Percentiles rank a stretch among this genome's conserved stretches.
phyloP scores from a whole-genome alignment of 805 yeast species.

The Wickerhamomyces canadensis region DNA sequence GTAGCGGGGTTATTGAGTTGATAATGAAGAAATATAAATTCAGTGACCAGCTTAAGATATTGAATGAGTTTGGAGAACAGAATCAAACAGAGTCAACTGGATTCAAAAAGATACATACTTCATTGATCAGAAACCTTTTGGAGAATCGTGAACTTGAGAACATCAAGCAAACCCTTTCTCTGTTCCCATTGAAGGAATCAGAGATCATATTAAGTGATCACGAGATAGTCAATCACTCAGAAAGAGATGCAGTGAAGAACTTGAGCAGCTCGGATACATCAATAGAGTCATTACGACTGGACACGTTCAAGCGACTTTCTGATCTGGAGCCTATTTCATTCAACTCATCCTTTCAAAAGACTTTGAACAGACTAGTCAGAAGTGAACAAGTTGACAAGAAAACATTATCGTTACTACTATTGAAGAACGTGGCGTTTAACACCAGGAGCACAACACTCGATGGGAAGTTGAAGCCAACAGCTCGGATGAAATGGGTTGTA shows the following conservation, averaged over 20 bases:
- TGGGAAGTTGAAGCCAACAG: conserved; percentile 4
- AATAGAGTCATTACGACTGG: background rate
- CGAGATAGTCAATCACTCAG: too few species aligned
- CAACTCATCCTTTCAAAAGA: conserved; percentile 3
- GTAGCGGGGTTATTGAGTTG: too few species aligned
- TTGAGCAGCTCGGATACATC: background rate
- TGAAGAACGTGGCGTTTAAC: conserved; percentile 3
- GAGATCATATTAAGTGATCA: too few species aligned
- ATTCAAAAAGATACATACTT: too few species aligned
- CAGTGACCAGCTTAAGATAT: too few species aligned
- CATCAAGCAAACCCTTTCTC: too few species aligned
- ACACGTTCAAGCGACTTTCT: background rate
- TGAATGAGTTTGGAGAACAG: too few species aligned
- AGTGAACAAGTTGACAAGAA: conserved; percentile 4
- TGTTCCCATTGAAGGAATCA: too few species aligned
- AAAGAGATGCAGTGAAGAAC: too few species aligned
- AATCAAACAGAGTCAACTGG: too few species aligned
- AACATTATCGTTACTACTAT: conserved; percentile 3
- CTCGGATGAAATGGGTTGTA: conserved; percentile 6
- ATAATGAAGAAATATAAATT: too few species aligned
- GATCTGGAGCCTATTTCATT: background rate
- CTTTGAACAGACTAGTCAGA: background rate
- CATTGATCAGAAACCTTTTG: too few species aligned
- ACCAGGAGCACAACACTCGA: background rate
- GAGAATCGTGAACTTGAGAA: background rate